Evolutionary conservation across 148 eudicot species (phyloP), one percentile per base, ranked within the genome.

Genomic region (Fagopyrum homotropicum): DNA sequence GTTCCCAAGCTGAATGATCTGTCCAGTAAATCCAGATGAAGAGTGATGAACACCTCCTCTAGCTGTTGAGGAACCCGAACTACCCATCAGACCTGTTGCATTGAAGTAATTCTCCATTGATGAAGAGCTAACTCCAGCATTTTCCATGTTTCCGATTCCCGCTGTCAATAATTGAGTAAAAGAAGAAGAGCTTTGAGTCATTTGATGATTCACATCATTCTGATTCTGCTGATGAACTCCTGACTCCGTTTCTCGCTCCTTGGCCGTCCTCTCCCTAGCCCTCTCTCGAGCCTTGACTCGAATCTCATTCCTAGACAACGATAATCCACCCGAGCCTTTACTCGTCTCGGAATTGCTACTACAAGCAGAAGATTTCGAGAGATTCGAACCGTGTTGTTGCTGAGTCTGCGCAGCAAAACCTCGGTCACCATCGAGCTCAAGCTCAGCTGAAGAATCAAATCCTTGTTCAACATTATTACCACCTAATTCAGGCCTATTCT

Each of bases 281-380:
- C 98, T 75, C 72, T 93, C 93, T 51, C 95, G 78, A 0, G 95
- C 97, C 80, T 89, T 90, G 7, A 87, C 83, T 16, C 97, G 82
- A 69, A 72, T 89, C 81, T 92, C 96, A 17, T 89, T 81, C 74
- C 93, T 79, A 0, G 90, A 86, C 0, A 91, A 81, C 4, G 93
- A 88, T 44, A 91, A 74, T 11, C 96, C 93, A 9, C 96, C 93
- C 0, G 97, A 90, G 16, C 97, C 97, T 30, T 88, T 90, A 17
- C 96, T 91, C 2, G 85, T 90, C 80, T 92, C 98, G 15, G 98
- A 91, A 46, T 83, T 88, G 60, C 97, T 91, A 66, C 93, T 90
- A 48, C 93, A 86, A 4, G 86, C 89, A 6, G 88, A 86, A 80
- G 88, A 86, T 79, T 81, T 89, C 8, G 90, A 76, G 4, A 48